Conservation (phyloP, 1,139 yeast species). For the Blastobotrys petasosporus region DNA sequence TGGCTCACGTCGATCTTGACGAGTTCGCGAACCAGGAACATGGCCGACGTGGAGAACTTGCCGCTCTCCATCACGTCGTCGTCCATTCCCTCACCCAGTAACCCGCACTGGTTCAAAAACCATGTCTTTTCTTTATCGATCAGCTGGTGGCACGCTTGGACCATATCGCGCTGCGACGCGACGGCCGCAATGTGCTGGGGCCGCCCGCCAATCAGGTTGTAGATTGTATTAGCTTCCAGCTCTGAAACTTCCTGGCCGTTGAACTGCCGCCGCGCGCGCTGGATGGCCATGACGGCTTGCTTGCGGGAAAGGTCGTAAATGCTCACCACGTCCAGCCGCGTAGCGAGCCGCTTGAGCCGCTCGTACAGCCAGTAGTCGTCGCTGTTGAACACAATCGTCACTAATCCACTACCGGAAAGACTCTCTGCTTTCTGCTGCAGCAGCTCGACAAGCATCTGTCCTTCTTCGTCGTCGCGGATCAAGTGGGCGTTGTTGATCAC, state of each 20-base stretch:
- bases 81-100: constrained; percentile 73
- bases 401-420: constrained; percentile 68
- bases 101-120: constrained; percentile 78
- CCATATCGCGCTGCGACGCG: constrained; percentile 56
- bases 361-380: constrained; percentile 89
- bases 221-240: constrained; percentile 48
- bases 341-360: constrained; percentile 63
- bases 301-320: constrained; percentile 57
- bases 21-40: constrained; percentile 66
- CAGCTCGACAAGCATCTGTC: constrained; percentile 63
- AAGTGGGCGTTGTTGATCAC: constrained; percentile 72
- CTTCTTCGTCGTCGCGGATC: constrained; percentile 59
- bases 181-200: constrained; percentile 79
- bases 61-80: constrained; percentile 88
- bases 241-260: constrained; percentile 39
- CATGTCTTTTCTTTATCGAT: constrained; percentile 80
- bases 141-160: constrained; percentile 60
- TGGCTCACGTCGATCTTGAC: constrained; percentile 53
- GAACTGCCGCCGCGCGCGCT: constrained; percentile 47
- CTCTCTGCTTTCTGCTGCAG: constrained; percentile 80
- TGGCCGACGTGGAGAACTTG: constrained; percentile 70
- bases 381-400: constrained; percentile 69
- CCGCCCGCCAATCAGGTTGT: constrained; percentile 73
- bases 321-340: constrained; percentile 66
- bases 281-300: constrained; percentile 54